Evolutionary conservation across 2,329 filamentous ascomycete genomes (phyloP), one percentile per base, ranked within the genome.

Genomic region (Microdochium paspali): DNA sequence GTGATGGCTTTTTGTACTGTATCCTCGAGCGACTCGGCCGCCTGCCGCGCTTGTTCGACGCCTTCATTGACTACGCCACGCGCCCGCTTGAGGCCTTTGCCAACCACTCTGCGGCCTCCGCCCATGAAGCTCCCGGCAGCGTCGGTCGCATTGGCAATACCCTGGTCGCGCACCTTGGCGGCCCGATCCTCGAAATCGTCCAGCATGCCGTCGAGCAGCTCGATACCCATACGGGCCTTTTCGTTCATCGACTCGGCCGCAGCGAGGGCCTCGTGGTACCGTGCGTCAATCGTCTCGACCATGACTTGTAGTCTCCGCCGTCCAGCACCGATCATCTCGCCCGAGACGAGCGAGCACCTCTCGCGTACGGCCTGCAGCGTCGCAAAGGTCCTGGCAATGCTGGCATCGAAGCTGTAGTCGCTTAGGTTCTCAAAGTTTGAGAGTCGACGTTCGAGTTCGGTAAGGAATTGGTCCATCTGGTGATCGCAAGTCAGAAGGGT

Each of bases 341-440:
- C 91, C 1, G 90, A 94, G 20, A 91, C 90, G 53, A 90, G 82
- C 32, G 88, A 89, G 66, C 93, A 98, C 57, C 89, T 82, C 54
- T 89, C 84, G 51, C 90, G 83, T 24, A 98, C 90, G 7, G 88
- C 83, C 59, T 91, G 85, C 2, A 98, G 73, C 0, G 90, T 95
- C 15, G 83, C 76, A 66, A 95, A 95, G 20, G 91, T 89, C 54
- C 87, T 81, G 40, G 87, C 84, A 48, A 97, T 82, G 59, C 88
- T 87, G 42, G 85, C 77, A 64, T 98, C 93, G 56, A 94, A 77
- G 51, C 85, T 85, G 50, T 90, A 69, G 60, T 94, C 88, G 53
- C 87, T 84, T 60, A 95, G 95, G 53, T 80, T 82, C 66, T 98
- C 93, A 44, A 97, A 77, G 64, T 89, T 86, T 59, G 94, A 90